Conservation (phyloP, 345 rosid genomes). For the Durio zibethinus region DNA sequence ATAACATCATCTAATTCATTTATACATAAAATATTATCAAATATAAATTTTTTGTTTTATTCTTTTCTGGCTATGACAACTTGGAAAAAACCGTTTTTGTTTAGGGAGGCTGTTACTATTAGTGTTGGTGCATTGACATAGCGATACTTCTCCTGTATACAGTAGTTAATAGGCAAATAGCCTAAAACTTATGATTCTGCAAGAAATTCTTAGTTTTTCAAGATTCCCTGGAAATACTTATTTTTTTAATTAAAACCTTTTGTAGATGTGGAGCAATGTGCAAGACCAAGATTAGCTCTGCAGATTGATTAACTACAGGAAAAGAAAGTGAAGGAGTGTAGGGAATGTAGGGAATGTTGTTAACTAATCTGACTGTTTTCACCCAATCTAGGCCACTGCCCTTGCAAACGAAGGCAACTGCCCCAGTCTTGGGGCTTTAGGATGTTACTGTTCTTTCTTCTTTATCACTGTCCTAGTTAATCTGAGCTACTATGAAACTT, state of each 20-base stretch:
- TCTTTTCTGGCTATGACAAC: conserved; percentile 20
- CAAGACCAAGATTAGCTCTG: background rate
- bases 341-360: conserved; percentile 22
- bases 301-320: background rate
- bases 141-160: background rate
- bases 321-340: background rate
- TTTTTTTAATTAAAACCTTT: background rate
- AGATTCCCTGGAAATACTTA: background rate
- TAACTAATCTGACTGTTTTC: conserved; percentile 13
- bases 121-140: conserved; percentile 1
- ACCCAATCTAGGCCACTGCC: conserved; percentile 22
- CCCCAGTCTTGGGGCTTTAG: conserved; percentile 32
- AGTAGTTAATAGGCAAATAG: background rate
- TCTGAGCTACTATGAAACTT: conserved; percentile 2
- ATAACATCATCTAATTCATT: no score
- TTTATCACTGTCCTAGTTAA: conserved; percentile 7
- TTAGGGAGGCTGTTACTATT: background rate
- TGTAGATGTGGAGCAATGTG: conserved; percentile 2
- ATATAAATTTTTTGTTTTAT: conserved; percentile 13
- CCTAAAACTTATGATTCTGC: background rate
- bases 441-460: conserved; percentile 10
- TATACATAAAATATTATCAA: no score
- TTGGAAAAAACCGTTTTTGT: background rate
- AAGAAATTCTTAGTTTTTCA: background rate
- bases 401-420: conserved; percentile 32